Percentiles rank a stretch among this genome's conserved stretches.
These are phyloP conservation scores for Pythium dissotocum DNA, from an alignment of 352 stramenopile species.

Conservation along the genomic window DNA sequence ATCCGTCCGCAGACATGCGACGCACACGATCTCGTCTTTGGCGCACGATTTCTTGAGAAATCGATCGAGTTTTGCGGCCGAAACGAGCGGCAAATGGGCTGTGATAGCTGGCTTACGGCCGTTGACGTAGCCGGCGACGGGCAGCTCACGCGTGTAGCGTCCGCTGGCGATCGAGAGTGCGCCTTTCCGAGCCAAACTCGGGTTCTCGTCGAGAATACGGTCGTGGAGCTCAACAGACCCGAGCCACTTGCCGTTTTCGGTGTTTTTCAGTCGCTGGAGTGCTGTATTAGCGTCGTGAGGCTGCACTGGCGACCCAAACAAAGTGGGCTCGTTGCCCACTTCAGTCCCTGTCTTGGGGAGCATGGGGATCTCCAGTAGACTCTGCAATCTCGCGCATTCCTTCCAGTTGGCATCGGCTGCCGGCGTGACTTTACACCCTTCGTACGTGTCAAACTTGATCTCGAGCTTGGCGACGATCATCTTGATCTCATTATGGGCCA, in stretches of 20 bases:
- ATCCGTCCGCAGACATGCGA: constrained; percentile 69
- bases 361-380: constrained; percentile 63
- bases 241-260: constrained; percentile 58
- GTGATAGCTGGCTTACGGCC: constrained; percentile 27
- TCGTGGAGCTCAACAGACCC: constrained; percentile 65
- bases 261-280: constrained; percentile 48
- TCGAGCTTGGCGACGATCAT: constrained; percentile 65
- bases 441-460: constrained; percentile 73
- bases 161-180: constrained; percentile 72
- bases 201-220: constrained; percentile 57
- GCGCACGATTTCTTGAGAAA: constrained; percentile 43
- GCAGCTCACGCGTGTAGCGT: constrained; percentile 69
- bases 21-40: constrained; percentile 57
- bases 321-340: constrained; percentile 45
- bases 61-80: constrained; percentile 45
- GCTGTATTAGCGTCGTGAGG: constrained; percentile 42
- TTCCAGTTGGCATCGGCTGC: constrained; percentile 64
- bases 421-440: constrained; percentile 62
- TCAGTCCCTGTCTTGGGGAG: constrained; percentile 63
- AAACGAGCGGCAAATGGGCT: constrained; percentile 40
- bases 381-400: constrained; percentile 46
- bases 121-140: constrained; percentile 42
- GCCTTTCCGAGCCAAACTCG: constrained; percentile 51
- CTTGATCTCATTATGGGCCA: constrained; percentile 58
- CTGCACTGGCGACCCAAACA: constrained; percentile 51